Evolutionary conservation across 257 asterid genomes (phyloP), one percentile per base, ranked within the genome.

Genomic region (Nicotiana paniculata): DNA sequence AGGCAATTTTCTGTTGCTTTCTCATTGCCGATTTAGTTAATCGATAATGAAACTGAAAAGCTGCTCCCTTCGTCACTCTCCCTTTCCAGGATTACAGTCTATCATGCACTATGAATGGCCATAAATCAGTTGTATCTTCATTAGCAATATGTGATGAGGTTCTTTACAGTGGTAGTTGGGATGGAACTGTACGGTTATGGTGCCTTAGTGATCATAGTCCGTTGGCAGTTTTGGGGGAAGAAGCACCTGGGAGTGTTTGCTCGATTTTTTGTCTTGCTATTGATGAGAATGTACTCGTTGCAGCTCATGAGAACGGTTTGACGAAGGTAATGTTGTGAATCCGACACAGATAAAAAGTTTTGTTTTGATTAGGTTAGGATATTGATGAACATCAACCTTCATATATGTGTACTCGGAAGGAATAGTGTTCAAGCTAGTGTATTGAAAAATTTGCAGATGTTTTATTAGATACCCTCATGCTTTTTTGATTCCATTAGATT

Each of bases 111-210:
- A 93, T 94, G 97, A 90, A 89, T 33, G 99, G 98, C 83, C 99
- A 96, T 81, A 93, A 79, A 68, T 93, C 97, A 68, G 94, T 90
- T 30, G 98, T 96, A 81, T 93, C 98, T 3, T 84, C 93, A 3
- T 82, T 96, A 74, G 85, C 86, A 78, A 89, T 93, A 85, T 86
- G 89, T 81, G 68, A 83, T 53, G 95, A 94, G 48, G 91, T 93
- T 84, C 97, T 96, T 80, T 96, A 91, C 79, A 94, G 97, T 85
- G 99, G 98, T 85, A 96, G 99, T 87, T 94, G 97, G 99, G 99
- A 96, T 68, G 99, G 98, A 77, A 91, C 97, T 55, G 92, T 96
- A 59, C 90, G 97, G 9, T 82, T 96, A 83, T 96, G 99, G 99
- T 91, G 97, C 80, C 91, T 94, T 28, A 87, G 88, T 26, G 99